These are phyloP conservation scores for Arctostaphylos glauca DNA, from an alignment of 148 eudicot genomes.

Conservation along the genomic window DNA sequence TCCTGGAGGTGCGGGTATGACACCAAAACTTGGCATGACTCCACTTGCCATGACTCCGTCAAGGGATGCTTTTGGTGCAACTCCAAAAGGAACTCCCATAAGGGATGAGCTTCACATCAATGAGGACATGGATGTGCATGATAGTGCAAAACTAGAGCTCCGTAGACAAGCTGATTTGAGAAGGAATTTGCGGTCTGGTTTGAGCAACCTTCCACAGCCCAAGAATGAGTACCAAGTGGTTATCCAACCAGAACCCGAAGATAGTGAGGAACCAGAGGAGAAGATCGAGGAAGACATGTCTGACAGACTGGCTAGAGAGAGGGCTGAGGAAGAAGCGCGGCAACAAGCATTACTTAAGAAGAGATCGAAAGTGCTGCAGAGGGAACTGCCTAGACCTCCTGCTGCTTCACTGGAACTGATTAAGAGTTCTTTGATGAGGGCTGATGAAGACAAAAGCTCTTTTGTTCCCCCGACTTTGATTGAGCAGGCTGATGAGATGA, in stretches of 20 bases:
- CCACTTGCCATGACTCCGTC: constrained; percentile 93
- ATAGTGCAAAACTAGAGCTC: constrained; percentile 69
- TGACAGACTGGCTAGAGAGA: constrained; percentile 83
- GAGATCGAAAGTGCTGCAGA: constrained; percentile 94
- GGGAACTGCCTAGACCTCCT: constrained; percentile 99
- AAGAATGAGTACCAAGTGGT: constrained; percentile 93
- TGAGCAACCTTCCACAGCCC: constrained; percentile 85
- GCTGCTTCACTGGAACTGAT: constrained; percentile 69
- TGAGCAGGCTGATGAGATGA: constrained; percentile 94
- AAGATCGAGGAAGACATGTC: constrained; percentile 99
- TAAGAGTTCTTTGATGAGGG: constrained; percentile 66
- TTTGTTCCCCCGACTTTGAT: constrained; percentile 89
- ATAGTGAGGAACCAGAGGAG: constrained; percentile 78
- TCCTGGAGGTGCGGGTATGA: constrained; percentile 70
- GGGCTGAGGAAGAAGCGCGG: constrained; percentile 94
- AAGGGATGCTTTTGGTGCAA: constrained; percentile 73
- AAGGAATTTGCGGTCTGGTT: constrained; percentile 77
- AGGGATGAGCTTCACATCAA: constrained; percentile 95
- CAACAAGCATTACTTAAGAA: constrained; percentile 74
- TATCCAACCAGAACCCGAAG: constrained; percentile 79
- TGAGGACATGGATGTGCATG: constrained; percentile 83
- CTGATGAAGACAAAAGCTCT: constrained; percentile 94
- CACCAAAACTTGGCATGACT: constrained; percentile 84
- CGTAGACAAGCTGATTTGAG: constrained; percentile 76
- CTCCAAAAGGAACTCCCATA: constrained; percentile 93